phyloP scores from a whole-genome alignment of 2,329 filamentous ascomycete species.

The Claviceps sp. region DNA sequence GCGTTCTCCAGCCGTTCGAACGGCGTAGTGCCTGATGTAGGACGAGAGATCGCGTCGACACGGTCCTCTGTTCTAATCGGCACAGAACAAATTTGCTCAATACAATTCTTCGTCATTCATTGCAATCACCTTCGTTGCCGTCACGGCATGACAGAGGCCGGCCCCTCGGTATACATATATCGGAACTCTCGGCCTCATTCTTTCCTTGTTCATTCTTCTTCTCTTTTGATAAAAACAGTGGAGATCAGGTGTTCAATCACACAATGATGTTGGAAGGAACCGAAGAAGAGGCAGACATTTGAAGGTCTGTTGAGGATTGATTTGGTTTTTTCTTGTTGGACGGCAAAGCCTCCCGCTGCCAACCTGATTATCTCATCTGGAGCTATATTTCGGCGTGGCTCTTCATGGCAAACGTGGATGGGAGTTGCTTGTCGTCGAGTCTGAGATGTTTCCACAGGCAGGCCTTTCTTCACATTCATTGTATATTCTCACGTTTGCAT shows the following conservation, averaged over 20 bases:
- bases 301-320: no score
- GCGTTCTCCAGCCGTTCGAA: not conserved
- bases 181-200: not conserved
- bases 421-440: not conserved
- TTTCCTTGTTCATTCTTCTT: not conserved
- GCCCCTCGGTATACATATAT: not conserved
- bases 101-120: slow-evolving; percentile 27
- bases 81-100: slow-evolving; percentile 11
- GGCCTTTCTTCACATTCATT: slow-evolving; percentile 3
- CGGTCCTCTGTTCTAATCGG: not conserved
- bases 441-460: not conserved
- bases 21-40: not conserved
- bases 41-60: not conserved
- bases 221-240: not conserved
- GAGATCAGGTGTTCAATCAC: not conserved
- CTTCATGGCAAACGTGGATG: not conserved
- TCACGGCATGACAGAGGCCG: slow-evolving; percentile 16
- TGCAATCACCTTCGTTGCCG: slow-evolving; percentile 17
- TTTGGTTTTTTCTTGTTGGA: not conserved
- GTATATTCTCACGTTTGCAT: not conserved
- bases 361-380: not conserved
- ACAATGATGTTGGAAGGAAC: not conserved
- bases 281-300: not conserved
- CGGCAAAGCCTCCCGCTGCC: no score
- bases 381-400: not conserved